Conservation (phyloP, 2,329 filamentous ascomycete species). For the Trichophyton benhamiae region DNA sequence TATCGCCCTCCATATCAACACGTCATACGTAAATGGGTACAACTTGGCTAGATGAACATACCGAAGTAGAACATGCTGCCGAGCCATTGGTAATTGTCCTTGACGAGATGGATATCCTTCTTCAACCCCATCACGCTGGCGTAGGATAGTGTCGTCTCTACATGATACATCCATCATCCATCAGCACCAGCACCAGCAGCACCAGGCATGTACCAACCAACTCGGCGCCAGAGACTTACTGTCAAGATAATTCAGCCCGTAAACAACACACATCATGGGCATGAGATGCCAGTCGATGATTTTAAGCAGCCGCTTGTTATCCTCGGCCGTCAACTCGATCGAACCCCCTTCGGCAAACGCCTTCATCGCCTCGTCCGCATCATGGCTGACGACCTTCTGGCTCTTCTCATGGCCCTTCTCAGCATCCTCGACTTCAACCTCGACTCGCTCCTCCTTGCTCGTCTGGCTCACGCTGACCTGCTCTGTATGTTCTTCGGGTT, state of each 20-base stretch:
- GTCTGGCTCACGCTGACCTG: neutral
- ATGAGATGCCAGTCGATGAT: conserved; percentile 52
- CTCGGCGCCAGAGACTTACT: conserved; percentile 21
- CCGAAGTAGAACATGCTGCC: conserved; percentile 44
- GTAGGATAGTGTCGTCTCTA: conserved; percentile 23
- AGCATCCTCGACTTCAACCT: neutral
- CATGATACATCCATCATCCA: conserved; percentile 30
- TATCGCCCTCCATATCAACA: conserved; percentile 23
- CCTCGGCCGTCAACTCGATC: conserved; percentile 43
- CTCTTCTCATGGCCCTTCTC: neutral
- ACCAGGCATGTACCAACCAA: neutral
- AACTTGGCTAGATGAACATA: conserved; percentile 15
- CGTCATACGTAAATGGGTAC: too few species aligned
- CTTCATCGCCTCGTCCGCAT: conserved; percentile 50
- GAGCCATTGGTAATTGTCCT: conserved; percentile 42
- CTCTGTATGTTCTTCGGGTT: neutral
- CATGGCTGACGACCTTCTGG: conserved; percentile 27
- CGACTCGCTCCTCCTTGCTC: neutral
- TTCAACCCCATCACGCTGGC: conserved; percentile 46
- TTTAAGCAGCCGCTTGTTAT: conserved; percentile 46
- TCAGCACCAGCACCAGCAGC: conserved; percentile 10
- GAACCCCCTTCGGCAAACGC: conserved; percentile 42
- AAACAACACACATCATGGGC: conserved; percentile 47
- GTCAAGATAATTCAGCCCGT: conserved; percentile 47
- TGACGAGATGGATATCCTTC: conserved; percentile 38